These are phyloP conservation scores for Kockiozyma suomiensis DNA, from an alignment of 805 yeast genomes.

Conservation along the genomic window DNA sequence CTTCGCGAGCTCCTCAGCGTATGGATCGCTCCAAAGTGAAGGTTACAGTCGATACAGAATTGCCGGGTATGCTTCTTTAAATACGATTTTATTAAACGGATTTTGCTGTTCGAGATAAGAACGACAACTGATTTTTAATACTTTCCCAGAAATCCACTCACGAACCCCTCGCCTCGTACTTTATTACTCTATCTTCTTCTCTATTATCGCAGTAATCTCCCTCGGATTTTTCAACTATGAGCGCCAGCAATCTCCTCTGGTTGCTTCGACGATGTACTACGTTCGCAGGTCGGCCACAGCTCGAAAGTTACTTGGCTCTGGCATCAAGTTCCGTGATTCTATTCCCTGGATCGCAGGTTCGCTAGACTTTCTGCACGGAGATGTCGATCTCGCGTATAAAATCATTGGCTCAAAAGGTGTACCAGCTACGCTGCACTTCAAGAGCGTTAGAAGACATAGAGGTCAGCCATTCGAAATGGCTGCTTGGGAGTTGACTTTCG, in stretches of 20 bases:
- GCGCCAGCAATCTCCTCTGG: constrained; percentile 84
- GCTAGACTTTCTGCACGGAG: constrained; percentile 79
- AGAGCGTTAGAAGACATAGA: constrained; percentile 68
- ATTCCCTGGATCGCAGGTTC: constrained; percentile 91
- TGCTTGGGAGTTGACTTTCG: constrained; percentile 63
- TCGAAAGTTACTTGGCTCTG: constrained; percentile 65
- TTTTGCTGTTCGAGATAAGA: too few relatives aligned
- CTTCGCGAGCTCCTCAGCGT: background rate
- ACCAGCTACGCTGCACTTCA: constrained; percentile 57
- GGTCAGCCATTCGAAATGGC: constrained; percentile 59
- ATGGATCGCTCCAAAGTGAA: constrained; percentile 16
- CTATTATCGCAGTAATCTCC: constrained; percentile 57
- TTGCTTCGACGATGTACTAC: constrained; percentile 82
- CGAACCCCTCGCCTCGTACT: constrained; percentile 54
- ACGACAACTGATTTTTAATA: too few relatives aligned
- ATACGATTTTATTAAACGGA: too few relatives aligned
- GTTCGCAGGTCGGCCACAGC: constrained; percentile 74
- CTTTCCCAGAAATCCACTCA: constrained; percentile 41
- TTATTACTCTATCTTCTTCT: constrained; percentile 58
- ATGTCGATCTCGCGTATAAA: constrained; percentile 69
- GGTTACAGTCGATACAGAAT: constrained; percentile 71
- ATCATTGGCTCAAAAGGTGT: constrained; percentile 65
- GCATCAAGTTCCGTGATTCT: constrained; percentile 69
- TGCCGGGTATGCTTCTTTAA: constrained; percentile 75
- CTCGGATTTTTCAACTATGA: constrained; percentile 87